phyloP scores from a whole-genome alignment of 202 grass and related monocot genomes.

The Setaria italica region DNA sequence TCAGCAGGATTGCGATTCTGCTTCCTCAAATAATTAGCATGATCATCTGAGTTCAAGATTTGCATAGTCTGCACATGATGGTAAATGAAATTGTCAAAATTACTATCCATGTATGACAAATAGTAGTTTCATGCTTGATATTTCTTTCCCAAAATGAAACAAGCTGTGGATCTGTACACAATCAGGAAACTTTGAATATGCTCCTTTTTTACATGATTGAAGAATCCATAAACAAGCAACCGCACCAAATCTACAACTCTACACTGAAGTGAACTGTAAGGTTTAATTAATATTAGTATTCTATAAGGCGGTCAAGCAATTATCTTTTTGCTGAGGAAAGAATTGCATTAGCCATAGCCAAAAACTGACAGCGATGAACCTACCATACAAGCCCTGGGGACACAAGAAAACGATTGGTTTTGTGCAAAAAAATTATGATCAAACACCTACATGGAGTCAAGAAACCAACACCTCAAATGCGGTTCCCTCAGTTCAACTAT shows the following conservation, averaged over 20 bases:
- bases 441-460: background rate
- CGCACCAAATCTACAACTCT: background rate
- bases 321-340: background rate
- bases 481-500: background rate
- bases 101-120: background rate
- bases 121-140: background rate
- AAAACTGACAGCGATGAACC: background rate
- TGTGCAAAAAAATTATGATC: background rate
- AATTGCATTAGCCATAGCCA: background rate
- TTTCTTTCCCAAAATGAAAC: background rate
- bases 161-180: background rate
- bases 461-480: background rate
- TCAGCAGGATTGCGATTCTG: slow-evolving; percentile 86
- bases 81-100: slow-evolving; percentile 25
- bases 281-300: slow-evolving; percentile 2
- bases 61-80: slow-evolving; percentile 67
- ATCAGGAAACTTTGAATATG: background rate
- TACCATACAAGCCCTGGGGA: background rate
- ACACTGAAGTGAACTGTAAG: background rate
- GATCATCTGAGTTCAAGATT: slow-evolving; percentile 95
- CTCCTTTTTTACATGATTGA: background rate
- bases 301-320: background rate
- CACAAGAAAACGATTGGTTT: background rate
- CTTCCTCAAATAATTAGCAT: slow-evolving; percentile 91
- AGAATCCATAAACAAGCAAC: background rate